Evolutionary conservation across 1,284 basidiomycete species (phyloP), one percentile per base, ranked within the genome.

Genomic region (Leccinum angustisporum): DNA sequence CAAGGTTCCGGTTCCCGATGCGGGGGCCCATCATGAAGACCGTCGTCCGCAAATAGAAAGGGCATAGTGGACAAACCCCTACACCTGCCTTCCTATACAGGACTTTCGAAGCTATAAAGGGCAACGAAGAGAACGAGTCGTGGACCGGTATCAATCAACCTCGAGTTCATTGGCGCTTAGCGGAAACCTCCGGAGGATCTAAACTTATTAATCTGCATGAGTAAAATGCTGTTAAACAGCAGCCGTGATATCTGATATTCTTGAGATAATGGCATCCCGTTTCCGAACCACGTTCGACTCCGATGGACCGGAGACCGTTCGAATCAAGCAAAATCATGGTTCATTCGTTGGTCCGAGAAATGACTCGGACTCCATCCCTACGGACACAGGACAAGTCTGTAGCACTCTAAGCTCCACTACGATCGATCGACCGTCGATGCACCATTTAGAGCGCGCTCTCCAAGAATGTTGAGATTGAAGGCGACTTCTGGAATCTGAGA

Each of bases 271-370:
- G 5, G 2, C 31, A 27, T 40, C 60, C 56, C 50, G 33, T 63
- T 63, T 40, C 6, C 14, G 46, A 53, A n/a, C 9, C 25, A 14
- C 21, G 21, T 48, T 48, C 7, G 21, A 48, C 21, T 46, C 34
- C 18, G 50, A 14, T 21, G 18, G 25, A 36, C 14, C 8, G 5
- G 31, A 57, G 53, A 53, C 50, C 56, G 7, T 53, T 60, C 54
- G 36, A 54, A 57, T 61, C 48, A 50, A 48, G 46, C 18, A 48
- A 48, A 48, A 93, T 90, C 87, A 0, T n/a, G n/a, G n/a, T n/a
- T n/a, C n/a, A n/a, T n/a, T n/a, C n/a, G n/a, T n/a, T n/a, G n/a
- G n/a, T n/a, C n/a, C n/a, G n/a, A n/a, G n/a, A n/a, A n/a, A n/a
- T n/a, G n/a, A n/a, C n/a, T n/a, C n/a, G n/a, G n/a, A n/a, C n/a